Percentiles rank a stretch among this genome's conserved stretches.
These are phyloP conservation scores for Cylindrotheca closterium DNA, from an alignment of 108 stramenopile species.

Conservation along the genomic window DNA sequence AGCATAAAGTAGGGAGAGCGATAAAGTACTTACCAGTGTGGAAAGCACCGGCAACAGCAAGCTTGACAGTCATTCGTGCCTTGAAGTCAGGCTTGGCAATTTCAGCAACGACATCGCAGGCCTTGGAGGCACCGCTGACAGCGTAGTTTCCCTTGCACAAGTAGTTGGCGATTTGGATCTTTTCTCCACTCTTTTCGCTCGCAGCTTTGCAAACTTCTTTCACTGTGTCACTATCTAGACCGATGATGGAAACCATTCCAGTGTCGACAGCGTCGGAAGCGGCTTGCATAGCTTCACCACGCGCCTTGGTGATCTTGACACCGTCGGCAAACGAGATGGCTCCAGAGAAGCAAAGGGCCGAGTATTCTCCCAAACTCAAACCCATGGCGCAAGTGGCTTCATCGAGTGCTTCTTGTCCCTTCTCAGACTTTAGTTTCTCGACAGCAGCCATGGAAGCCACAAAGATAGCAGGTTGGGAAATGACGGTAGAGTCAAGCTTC, in stretches of 20 bases:
- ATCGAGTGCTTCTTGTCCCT: conserved; percentile 88
- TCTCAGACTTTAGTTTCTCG: conserved; percentile 88
- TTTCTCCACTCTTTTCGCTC: conserved; percentile 69
- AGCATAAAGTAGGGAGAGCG: too few relatives aligned
- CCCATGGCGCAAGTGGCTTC: conserved; percentile 96
- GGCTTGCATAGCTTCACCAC: conserved; percentile 97
- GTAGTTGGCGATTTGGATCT: conserved; percentile 93
- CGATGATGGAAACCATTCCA: conserved; percentile 97
- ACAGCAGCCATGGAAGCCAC: conserved; percentile 97
- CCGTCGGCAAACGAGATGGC: conserved; percentile 97
- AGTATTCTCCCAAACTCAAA: conserved; percentile 94
- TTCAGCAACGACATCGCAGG: conserved; percentile 85
- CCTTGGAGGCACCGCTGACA: conserved; percentile 84
- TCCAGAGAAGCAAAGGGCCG: conserved; percentile 96
- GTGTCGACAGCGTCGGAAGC: conserved; percentile 91
- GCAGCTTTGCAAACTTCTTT: conserved; percentile 85
- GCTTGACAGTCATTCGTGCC: conserved; percentile 96
- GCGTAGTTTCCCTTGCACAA: conserved; percentile 98
- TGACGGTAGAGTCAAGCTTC: conserved; percentile 92
- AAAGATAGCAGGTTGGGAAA: conserved; percentile 98
- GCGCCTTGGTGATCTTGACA: conserved; percentile 95
- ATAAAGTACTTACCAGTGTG: conserved; percentile 82
- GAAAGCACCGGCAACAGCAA: conserved; percentile 98
- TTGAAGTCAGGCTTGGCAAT: conserved; percentile 97
- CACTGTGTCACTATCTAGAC: conserved; percentile 85